These are phyloP conservation scores for Lentinula lateritia DNA, from an alignment of 768 basidiomycete species.

Conservation along the genomic window DNA sequence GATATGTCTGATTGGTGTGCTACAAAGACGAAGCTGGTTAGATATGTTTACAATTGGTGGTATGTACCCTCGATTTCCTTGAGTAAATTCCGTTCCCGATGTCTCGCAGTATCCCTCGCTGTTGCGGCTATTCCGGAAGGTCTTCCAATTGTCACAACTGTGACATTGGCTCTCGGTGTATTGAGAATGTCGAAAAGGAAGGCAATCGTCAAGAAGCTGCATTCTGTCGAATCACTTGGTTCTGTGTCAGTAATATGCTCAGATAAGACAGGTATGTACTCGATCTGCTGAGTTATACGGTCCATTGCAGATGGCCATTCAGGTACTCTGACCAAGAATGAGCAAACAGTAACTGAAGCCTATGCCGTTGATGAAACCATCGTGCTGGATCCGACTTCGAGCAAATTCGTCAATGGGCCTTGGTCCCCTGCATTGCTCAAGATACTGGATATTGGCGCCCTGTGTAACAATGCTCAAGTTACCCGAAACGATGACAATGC, in stretches of 20 bases:
- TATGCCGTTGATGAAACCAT: conserved; percentile 84
- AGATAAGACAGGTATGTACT: conserved; percentile 80
- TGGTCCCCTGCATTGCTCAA: conserved; percentile 67
- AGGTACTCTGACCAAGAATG: conserved; percentile 93
- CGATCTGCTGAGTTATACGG: neutral
- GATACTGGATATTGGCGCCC: conserved; percentile 73
- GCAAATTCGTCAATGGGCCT: conserved; percentile 26
- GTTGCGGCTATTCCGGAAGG: conserved; percentile 99
- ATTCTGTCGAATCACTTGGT: conserved; percentile 90
- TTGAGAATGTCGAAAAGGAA: conserved; percentile 91
- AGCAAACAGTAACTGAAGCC: conserved; percentile 87
- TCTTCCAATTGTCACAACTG: conserved; percentile 93
- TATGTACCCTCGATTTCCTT: conserved; percentile 26
- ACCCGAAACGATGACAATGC: conserved; percentile 61
- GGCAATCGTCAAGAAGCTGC: conserved; percentile 95
- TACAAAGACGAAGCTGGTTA: conserved; percentile 83
- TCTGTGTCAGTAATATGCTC: conserved; percentile 97
- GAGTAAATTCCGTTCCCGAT: too few relatives aligned
- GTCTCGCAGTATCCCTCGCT: conserved; percentile 77
- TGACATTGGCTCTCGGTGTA: conserved; percentile 93
- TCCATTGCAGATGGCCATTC: conserved; percentile 9
- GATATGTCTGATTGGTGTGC: conserved; percentile 85
- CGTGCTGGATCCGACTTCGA: conserved; percentile 51
- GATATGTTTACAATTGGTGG: conserved; percentile 99
- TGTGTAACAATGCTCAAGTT: conserved; percentile 85